Conservation (phyloP, 768 basidiomycete species). For the Tylopilus intermedius region DNA sequence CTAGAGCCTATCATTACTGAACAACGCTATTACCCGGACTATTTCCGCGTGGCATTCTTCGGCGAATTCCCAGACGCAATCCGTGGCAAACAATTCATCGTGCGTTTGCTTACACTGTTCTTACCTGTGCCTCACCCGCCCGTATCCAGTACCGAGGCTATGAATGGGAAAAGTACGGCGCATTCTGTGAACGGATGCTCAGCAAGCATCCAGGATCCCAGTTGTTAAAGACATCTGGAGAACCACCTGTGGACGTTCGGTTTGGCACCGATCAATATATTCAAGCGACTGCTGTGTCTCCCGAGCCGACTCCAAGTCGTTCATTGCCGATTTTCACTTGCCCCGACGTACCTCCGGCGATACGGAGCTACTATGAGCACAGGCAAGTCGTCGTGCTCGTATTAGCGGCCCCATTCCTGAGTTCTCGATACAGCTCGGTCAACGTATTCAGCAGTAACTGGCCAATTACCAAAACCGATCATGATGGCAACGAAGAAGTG, state of each 20-base stretch:
- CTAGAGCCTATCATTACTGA: constrained; percentile 81
- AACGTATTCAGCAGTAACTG: constrained; percentile 76
- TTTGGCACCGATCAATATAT: constrained; percentile 80
- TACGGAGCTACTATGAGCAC: constrained; percentile 84
- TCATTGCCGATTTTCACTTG: constrained; percentile 74
- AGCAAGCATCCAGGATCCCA: constrained; percentile 85
- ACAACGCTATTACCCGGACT: constrained; percentile 87
- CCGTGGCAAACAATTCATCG: constrained; percentile 86
- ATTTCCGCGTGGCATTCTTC: constrained; percentile 90
- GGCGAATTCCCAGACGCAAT: constrained; percentile 88
- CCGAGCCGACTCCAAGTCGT: constrained; percentile 85
- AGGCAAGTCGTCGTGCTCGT: constrained; percentile 42
- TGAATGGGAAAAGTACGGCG: constrained; percentile 90
- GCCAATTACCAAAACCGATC: constrained; percentile 56
- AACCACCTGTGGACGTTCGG: constrained; percentile 77
- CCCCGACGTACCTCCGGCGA: constrained; percentile 73
- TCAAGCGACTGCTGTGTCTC: constrained; percentile 79
- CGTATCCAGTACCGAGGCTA: constrained; percentile 76
- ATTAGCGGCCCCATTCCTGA: background rate
- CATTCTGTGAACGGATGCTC: constrained; percentile 87
- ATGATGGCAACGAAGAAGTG: constrained; percentile 64
- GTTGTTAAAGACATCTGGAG: constrained; percentile 66
- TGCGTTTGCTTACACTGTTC: constrained; percentile 31
- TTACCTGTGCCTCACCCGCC: background rate
- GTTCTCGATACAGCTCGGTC: constrained; percentile 53